A percentile compares a stretch with the other conserved stretches of the same genome.
phyloP scores from a whole-genome alignment of 2,329 filamentous ascomycete genomes.

The Cytospora piceicola region DNA sequence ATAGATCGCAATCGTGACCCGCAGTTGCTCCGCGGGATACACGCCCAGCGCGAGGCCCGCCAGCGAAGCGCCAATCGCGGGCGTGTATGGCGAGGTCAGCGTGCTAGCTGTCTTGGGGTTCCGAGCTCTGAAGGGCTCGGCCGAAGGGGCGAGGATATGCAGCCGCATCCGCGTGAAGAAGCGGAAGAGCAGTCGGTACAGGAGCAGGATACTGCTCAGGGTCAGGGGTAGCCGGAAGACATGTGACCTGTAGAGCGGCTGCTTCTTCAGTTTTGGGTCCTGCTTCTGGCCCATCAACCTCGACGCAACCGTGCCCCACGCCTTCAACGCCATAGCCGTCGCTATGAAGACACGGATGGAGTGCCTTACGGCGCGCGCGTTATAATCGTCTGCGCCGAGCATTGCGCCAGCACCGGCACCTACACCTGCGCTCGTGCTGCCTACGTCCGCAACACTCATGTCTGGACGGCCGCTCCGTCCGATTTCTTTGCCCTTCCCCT shows the following conservation, averaged over 20 bases:
- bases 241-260: slow-evolving; percentile 65
- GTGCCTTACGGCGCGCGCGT: slow-evolving; percentile 70
- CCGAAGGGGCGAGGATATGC: slow-evolving; percentile 79
- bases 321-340: slow-evolving; percentile 66
- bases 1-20: slow-evolving; percentile 82
- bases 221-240: slow-evolving; percentile 80
- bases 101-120: slow-evolving; percentile 77
- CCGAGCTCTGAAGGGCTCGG: slow-evolving; percentile 77
- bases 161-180: slow-evolving; percentile 82
- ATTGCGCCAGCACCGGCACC: slow-evolving; percentile 32
- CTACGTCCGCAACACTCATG: slow-evolving; percentile 18
- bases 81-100: slow-evolving; percentile 81
- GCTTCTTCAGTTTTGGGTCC: slow-evolving; percentile 47
- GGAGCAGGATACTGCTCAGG: slow-evolving; percentile 80
- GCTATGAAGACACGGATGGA: slow-evolving; percentile 71
- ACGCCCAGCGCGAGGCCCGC: slow-evolving; percentile 83
- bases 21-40: slow-evolving; percentile 66
- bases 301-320: slow-evolving; percentile 58
- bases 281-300: slow-evolving; percentile 50
- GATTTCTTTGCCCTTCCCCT: slow-evolving; percentile 37
- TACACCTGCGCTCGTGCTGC: slow-evolving; percentile 28
- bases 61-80: slow-evolving; percentile 86
- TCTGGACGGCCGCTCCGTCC: slow-evolving; percentile 8
- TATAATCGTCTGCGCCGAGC: slow-evolving; percentile 63
- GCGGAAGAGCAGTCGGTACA: slow-evolving; percentile 87